phyloP scores from a whole-genome alignment of 768 basidiomycete genomes.

The Rhizopogon vesiculosus region DNA sequence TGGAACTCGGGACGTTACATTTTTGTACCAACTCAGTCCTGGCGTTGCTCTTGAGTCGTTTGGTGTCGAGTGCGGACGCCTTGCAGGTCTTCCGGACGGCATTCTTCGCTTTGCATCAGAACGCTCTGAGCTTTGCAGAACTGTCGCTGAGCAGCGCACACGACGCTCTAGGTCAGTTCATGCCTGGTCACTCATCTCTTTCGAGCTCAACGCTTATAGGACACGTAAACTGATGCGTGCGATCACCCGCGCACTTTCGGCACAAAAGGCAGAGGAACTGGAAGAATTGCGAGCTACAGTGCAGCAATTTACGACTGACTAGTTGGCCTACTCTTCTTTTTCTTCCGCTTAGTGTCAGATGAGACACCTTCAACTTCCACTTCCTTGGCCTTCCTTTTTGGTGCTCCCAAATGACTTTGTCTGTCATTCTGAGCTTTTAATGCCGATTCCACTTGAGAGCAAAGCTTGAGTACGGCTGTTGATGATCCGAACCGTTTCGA shows the following conservation, averaged over 20 bases:
- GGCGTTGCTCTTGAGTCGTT: conserved; percentile 84
- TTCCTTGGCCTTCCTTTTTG: conserved; percentile 40
- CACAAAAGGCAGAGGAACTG: conserved; percentile 13
- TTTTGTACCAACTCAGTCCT: conserved; percentile 70
- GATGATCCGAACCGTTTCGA: conserved; percentile 63
- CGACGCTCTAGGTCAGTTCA: conserved; percentile 44
- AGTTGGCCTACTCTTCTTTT: conserved; percentile 29
- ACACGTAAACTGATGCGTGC: neutral
- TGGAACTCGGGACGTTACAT: conserved; percentile 77
- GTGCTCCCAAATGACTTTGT: conserved; percentile 23
- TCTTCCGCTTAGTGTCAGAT: conserved; percentile 41
- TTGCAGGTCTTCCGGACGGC: conserved; percentile 75
- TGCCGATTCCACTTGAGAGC: conserved; percentile 51
- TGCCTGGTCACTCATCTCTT: neutral
- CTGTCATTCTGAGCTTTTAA: conserved; percentile 4
- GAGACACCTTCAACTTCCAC: conserved; percentile 20
- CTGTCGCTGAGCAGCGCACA: conserved; percentile 43
- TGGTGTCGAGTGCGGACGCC: conserved; percentile 87
- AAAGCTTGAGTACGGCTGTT: conserved; percentile 53
- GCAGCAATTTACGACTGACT: neutral
- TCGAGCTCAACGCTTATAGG: neutral
- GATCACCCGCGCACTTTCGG: neutral
- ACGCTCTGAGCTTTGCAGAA: conserved; percentile 52
- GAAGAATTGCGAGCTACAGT: conserved; percentile 17
- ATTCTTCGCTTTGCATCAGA: conserved; percentile 60